These are phyloP conservation scores for Phaffia tasmanica DNA, from an alignment of 768 basidiomycete species.

Conservation along the genomic window DNA sequence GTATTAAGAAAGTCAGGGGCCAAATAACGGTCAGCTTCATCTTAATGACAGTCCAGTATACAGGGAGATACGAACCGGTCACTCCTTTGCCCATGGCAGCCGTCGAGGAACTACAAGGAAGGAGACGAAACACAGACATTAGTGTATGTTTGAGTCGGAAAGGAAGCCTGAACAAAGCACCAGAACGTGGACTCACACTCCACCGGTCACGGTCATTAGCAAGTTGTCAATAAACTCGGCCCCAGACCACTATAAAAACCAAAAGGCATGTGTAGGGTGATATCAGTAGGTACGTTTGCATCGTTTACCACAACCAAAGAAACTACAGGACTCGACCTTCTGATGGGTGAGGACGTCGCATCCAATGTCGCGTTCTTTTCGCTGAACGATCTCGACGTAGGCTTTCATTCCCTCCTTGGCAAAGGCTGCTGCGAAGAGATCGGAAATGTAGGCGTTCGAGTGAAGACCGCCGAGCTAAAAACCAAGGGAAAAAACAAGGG, in stretches of 20 bases:
- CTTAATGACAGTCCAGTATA: not conserved
- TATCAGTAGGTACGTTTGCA: conserved; percentile 22
- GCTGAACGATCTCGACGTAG: conserved; percentile 88
- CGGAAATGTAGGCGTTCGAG: conserved; percentile 93
- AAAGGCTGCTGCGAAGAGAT: conserved; percentile 76
- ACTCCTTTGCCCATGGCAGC: conserved; percentile 99
- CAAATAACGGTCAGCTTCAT: no score
- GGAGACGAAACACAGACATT: conserved; percentile 1
- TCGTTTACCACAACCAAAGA: not conserved
- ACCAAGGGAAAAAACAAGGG: not conserved
- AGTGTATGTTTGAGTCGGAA: not conserved
- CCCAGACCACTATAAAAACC: conserved; percentile 68
- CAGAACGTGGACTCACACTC: conserved; percentile 43
- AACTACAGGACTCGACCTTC: conserved; percentile 49
- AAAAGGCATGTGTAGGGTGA: conserved; percentile 17
- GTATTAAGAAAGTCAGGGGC: no score
- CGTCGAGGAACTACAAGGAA: conserved; percentile 56
- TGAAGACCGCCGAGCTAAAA: conserved; percentile 84
- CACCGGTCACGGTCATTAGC: conserved; percentile 93
- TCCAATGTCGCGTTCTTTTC: conserved; percentile 80
- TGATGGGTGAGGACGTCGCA: conserved; percentile 97
- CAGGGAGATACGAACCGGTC: conserved; percentile 43
- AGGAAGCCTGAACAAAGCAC: not conserved
- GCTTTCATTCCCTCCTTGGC: conserved; percentile 98
- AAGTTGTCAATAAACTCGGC: conserved; percentile 84